Conservation (phyloP, 371 early-diverging fungal species). For the Sporodiniella umbellata region DNA sequence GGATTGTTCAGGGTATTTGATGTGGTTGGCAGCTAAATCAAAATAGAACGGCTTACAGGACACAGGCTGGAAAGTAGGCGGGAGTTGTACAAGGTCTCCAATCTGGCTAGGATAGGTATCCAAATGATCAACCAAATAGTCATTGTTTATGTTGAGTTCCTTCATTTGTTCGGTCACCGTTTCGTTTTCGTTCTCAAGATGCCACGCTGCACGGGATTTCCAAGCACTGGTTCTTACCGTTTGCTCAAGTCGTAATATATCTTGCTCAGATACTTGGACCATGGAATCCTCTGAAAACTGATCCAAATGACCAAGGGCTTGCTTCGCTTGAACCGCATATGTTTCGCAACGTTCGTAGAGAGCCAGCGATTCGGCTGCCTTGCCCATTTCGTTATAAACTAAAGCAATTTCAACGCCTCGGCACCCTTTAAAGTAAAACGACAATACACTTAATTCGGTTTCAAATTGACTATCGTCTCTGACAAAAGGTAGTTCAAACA, state of each 20-base stretch:
- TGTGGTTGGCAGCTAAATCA: constrained; percentile 73
- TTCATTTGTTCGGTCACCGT: constrained; percentile 39
- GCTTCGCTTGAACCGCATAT: constrained; percentile 51
- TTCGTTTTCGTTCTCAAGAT: constrained; percentile 34
- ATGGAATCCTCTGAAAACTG: constrained; percentile 30
- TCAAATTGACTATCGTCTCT: constrained; percentile 49
- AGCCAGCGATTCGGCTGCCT: constrained; percentile 55
- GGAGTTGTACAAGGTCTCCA: constrained; percentile 57
- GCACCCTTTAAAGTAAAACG: constrained; percentile 45
- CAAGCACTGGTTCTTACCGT: constrained; percentile 49
- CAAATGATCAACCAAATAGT: constrained; percentile 45
- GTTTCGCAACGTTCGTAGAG: constrained; percentile 62
- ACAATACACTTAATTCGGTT: constrained; percentile 49
- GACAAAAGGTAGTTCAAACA: constrained; percentile 52
- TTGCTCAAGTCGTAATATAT: constrained; percentile 45
- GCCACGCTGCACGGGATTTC: constrained; percentile 60
- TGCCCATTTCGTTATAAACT: constrained; percentile 45
- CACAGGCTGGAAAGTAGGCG: constrained; percentile 66
- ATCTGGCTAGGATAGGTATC: constrained; percentile 47
- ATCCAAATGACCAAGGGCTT: constrained; percentile 31
- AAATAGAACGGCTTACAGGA: constrained; percentile 79
- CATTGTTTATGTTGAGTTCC: constrained; percentile 39
- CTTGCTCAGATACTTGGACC: constrained; percentile 38
- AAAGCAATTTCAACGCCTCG: constrained; percentile 53
- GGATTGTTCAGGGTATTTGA: constrained; percentile 57